These are phyloP conservation scores for Aristolochia contorta DNA, from an alignment of 164 flowering plant species.

Conservation along the genomic window DNA sequence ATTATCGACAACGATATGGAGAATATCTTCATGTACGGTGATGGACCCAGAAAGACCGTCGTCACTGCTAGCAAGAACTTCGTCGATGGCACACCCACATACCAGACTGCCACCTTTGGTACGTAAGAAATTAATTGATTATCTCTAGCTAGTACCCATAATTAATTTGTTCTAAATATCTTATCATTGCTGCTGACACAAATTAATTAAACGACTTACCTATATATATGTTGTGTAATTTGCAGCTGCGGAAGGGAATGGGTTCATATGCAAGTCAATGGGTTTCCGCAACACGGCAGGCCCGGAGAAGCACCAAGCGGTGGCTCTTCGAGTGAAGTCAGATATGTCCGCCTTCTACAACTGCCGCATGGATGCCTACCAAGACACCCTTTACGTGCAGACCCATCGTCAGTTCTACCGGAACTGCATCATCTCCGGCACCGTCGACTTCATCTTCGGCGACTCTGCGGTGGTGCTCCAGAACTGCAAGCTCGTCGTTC, in stretches of 20 bases:
- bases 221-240: background rate
- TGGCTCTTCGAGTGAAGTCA: conserved; percentile 35
- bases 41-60: conserved; percentile 47
- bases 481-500: conserved; percentile 31
- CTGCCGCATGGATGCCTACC: conserved; percentile 54
- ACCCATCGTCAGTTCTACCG: conserved; percentile 43
- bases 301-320: conserved; percentile 55
- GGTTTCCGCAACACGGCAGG: conserved; percentile 64
- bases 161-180: too few species aligned
- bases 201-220: too few species aligned
- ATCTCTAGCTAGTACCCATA: too few species aligned
- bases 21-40: conserved; percentile 55
- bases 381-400: conserved; percentile 47
- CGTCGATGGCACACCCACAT: conserved; percentile 25
- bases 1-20: conserved; percentile 18
- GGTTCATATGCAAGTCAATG: conserved; percentile 38
- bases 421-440: conserved; percentile 53
- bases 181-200: too few species aligned
- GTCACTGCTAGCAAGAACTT: conserved; percentile 32
- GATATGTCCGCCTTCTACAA: conserved; percentile 41
- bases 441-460: conserved; percentile 57
- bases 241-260: conserved; percentile 35
- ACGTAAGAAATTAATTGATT: conserved; percentile 3
- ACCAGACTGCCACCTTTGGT: conserved; percentile 44
- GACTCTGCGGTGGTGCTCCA: conserved; percentile 32